phyloP scores from a whole-genome alignment of 2,329 filamentous ascomycete genomes.

The Calonectria fujianensis region DNA sequence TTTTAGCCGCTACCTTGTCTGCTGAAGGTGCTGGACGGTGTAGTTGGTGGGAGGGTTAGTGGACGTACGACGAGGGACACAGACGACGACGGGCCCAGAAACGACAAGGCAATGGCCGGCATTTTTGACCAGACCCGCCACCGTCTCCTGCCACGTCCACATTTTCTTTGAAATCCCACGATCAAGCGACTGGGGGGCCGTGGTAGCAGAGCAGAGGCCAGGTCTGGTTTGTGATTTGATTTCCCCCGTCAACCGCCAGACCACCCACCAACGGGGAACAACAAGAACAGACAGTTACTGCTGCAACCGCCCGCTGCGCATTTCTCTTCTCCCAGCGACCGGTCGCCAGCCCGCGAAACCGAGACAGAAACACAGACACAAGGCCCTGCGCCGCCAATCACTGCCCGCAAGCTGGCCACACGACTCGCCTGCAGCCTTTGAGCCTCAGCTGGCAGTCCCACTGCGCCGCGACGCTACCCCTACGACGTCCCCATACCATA shows the following conservation, averaged over 20 bases:
- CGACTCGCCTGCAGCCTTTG: conserved; percentile 51
- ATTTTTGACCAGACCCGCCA: conserved; percentile 38
- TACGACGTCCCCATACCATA: conserved; percentile 31
- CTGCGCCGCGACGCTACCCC: conserved; percentile 46
- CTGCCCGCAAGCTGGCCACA: conserved; percentile 54
- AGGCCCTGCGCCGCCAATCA: conserved; percentile 48
- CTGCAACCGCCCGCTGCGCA: conserved; percentile 19
- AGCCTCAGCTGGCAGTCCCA: conserved; percentile 53
- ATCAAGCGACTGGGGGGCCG: conserved; percentile 29
- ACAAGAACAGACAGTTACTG: neutral
- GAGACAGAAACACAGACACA: conserved; percentile 9
- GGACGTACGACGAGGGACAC: conserved; percentile 24
- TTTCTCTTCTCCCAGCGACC: conserved; percentile 17
- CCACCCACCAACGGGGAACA: conserved; percentile 19
- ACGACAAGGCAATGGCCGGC: conserved; percentile 30
- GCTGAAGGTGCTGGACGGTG: conserved; percentile 2
- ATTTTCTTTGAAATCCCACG: conserved; percentile 25
- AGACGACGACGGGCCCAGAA: conserved; percentile 28
- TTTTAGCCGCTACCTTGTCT: conserved; percentile 28
- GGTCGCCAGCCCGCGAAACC: conserved; percentile 4
- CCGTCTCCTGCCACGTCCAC: conserved; percentile 41
- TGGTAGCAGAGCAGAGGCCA: conserved; percentile 13
- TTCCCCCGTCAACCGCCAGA: conserved; percentile 11
- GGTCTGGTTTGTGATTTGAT: conserved; percentile 13
- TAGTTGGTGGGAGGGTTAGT: conserved; percentile 17